Percentiles rank a stretch among this genome's conserved stretches.
Conservation (phyloP, 495 filamentous ascomycete species). For the Usnea hakonensis region DNA sequence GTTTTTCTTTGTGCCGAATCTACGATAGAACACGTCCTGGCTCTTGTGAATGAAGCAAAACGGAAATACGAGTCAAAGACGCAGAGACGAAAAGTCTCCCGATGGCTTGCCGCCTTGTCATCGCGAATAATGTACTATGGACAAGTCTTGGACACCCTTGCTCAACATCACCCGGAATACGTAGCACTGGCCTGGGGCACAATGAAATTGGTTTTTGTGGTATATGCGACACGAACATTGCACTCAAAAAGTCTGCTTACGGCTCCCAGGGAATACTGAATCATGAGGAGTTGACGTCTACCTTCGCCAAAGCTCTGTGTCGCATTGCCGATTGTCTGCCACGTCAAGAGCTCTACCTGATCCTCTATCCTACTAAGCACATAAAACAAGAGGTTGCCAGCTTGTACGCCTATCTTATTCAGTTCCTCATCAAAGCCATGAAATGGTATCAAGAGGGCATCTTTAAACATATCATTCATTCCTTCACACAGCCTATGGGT, state of each 20-base stretch:
- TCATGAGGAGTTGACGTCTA: slow-evolving; percentile 2
- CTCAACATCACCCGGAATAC: slow-evolving; percentile 28
- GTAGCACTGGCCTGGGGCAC: slow-evolving; percentile 27
- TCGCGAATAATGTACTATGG: too few relatives aligned
- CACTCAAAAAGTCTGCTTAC: background rate
- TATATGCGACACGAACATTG: slow-evolving; percentile 5
- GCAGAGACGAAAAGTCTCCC: too few relatives aligned
- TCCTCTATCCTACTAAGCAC: slow-evolving; percentile 30
- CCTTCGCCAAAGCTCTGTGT: slow-evolving; percentile 24
- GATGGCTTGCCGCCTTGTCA: too few relatives aligned
- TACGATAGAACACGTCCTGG: too few relatives aligned
- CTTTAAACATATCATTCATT: slow-evolving; percentile 13
- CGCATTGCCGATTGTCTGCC: slow-evolving; percentile 32
- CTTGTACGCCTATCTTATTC: slow-evolving; percentile 30
- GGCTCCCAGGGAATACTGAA: slow-evolving; percentile 7
- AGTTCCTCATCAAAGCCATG: slow-evolving; percentile 27
- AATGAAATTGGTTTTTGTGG: slow-evolving; percentile 25
- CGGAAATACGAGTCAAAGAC: too few relatives aligned
- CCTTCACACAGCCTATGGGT: slow-evolving; percentile 22
- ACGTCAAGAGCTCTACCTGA: slow-evolving; percentile 23
- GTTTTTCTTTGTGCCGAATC: too few relatives aligned
- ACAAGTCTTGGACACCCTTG: slow-evolving; percentile 21
- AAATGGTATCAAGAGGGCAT: slow-evolving; percentile 31
- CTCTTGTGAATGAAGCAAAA: too few relatives aligned
- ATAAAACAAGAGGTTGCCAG: slow-evolving; percentile 27